These are phyloP conservation scores for Colletotrichum euphorbiae DNA, from an alignment of 2,329 filamentous ascomycete genomes.

Conservation along the genomic window DNA sequence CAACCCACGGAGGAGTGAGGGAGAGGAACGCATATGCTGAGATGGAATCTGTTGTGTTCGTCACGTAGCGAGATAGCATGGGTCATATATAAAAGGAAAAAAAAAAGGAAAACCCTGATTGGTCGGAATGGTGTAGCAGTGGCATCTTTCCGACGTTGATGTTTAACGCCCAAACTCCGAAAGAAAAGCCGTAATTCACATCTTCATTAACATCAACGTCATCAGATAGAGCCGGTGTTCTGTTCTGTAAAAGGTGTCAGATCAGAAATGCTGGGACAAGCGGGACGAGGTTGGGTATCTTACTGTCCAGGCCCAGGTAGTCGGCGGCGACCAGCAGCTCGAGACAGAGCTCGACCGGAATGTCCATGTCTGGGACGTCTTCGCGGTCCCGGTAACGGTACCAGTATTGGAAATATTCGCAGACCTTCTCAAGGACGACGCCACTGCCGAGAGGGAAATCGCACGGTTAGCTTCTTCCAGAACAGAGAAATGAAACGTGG, in stretches of 20 bases:
- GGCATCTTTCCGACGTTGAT: slow-evolving; percentile 26
- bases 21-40: slow-evolving; percentile 66
- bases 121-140: slow-evolving; percentile 31
- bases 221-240: slow-evolving; percentile 33
- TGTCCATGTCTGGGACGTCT: slow-evolving; percentile 84
- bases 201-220: slow-evolving; percentile 29
- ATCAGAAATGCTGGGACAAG: slow-evolving; percentile 2
- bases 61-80: slow-evolving; percentile 7
- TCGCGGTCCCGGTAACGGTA: slow-evolving; percentile 77
- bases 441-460: slow-evolving; percentile 61
- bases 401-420: slow-evolving; percentile 87
- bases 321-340: slow-evolving; percentile 83
- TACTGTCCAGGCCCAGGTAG: slow-evolving; percentile 77
- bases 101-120: neutral
- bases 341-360: slow-evolving; percentile 81
- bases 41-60: slow-evolving; percentile 50
- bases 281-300: slow-evolving; percentile 43
- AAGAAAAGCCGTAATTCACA: slow-evolving; percentile 45
- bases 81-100: slow-evolving; percentile 8
- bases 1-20: slow-evolving; percentile 62
- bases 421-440: slow-evolving; percentile 81
- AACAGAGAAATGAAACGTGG: slow-evolving; percentile 13
- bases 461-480: slow-evolving; percentile 41
- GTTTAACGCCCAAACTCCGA: slow-evolving; percentile 37
- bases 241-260: slow-evolving; percentile 37